phyloP scores from a whole-genome alignment of 2,329 filamentous ascomycete genomes.

The Xylaria sp. region DNA sequence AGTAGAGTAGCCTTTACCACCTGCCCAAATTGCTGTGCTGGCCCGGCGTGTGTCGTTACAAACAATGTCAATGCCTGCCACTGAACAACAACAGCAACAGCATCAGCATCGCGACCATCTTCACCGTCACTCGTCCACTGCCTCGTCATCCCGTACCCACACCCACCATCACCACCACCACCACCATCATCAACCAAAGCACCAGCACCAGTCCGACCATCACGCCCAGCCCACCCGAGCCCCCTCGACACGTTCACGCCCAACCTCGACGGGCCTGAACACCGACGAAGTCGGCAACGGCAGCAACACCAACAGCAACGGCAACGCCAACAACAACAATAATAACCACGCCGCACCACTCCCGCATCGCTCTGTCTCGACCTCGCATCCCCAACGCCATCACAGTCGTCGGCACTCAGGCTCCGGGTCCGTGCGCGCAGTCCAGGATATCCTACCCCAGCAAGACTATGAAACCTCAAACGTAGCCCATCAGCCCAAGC shows the following conservation, averaged over 20 bases:
- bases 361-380: conserved; percentile 44
- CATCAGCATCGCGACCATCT: conserved; percentile 46
- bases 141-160: conserved; percentile 43
- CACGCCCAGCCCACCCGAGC: conserved; percentile 48
- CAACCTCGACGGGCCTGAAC: conserved; percentile 40
- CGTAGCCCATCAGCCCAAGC: conserved; percentile 70
- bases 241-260: conserved; percentile 52
- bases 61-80: conserved; percentile 49
- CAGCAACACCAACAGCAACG: conserved; percentile 30
- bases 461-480: conserved; percentile 79
- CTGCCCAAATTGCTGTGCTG: conserved; percentile 32
- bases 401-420: conserved; percentile 53
- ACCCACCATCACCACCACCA: conserved; percentile 41
- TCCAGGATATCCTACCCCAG: conserved; percentile 60
- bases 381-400: conserved; percentile 50
- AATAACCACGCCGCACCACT: conserved; percentile 38
- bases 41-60: conserved; percentile 32
- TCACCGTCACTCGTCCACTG: conserved; percentile 39
- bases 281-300: conserved; percentile 38
- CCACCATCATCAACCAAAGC: conserved; percentile 25
- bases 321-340: conserved; percentile 23
- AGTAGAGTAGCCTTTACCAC: too few relatives aligned
- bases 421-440: conserved; percentile 50
- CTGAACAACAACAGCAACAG: conserved; percentile 40
- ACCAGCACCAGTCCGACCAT: conserved; percentile 34